Evolutionary conservation across 345 rosid species (phyloP).

Genomic region (Citrus glauca): DNA sequence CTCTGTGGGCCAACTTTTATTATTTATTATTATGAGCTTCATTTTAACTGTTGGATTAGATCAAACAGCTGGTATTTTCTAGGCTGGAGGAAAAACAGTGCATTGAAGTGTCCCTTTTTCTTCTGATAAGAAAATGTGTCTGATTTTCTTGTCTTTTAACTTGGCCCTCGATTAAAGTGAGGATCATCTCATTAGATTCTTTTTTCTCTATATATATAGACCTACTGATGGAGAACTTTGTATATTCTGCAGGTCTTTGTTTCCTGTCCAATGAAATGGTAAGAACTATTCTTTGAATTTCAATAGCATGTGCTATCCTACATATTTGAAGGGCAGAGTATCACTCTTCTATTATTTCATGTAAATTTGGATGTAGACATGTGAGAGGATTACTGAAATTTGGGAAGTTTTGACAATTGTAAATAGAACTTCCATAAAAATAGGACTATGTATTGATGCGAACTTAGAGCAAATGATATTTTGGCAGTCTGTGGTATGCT

Average conservation of each 20-base stretch:
- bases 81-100: not conserved
- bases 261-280: conserved; percentile 97
- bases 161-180: too few species aligned
- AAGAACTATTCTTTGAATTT: conserved; percentile 21
- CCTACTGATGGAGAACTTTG: conserved; percentile 13
- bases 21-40: not conserved
- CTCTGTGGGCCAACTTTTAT: not conserved
- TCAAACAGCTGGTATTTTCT: not conserved
- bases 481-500: not conserved
- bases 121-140: too few species aligned
- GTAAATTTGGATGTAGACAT: not conserved
- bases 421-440: not conserved
- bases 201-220: too few species aligned
- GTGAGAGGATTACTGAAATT: not conserved
- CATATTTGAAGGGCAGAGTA: not conserved
- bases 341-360: not conserved
- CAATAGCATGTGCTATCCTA: not conserved
- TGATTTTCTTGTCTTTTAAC: too few species aligned
- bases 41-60: not conserved
- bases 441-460: not conserved
- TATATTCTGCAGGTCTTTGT: conserved; percentile 64
- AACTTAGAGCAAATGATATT: not conserved
- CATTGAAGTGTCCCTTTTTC: too few species aligned
- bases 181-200: too few species aligned
- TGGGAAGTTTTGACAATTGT: conserved; percentile 12